Base-by-base conservation (phyloP, 2,329 filamentous ascomycete species). In the Aspergillaceae sp. region DNA sequence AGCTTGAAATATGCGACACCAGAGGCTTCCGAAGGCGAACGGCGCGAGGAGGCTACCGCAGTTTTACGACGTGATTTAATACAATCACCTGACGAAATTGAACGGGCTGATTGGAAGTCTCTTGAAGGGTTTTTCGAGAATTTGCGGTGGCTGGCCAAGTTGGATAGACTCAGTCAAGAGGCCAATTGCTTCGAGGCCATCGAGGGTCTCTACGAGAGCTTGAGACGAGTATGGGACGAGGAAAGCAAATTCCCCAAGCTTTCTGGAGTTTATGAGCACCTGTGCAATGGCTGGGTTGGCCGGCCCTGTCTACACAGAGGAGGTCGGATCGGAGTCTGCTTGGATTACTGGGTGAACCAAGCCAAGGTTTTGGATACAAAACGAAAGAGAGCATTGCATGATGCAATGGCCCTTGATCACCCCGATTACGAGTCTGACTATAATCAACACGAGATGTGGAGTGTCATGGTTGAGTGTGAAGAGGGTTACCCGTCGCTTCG, bases 131-230 rank as follows among this genome's bases (percentile, higher is more conserved):
- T 73, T 43, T 62, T 69, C 48, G 61, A 62, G 47, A 73, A 73
- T 49, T 45, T 73, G 32, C 64, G 64, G 41, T 69, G 69, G 57
- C 61, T 73, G 29, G 66, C 67, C n/a, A 68, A 65, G 33, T 58
- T 70, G 45, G 70, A 73, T 51, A 62, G 63, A 44, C 61, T 72
- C 43, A 70, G 69, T 45, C 61, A 67, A 42, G 65, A 71, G 37
- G 63, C 70, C 7, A 72, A 72, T 41, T 72, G 70, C 40, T 73
- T 73, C 41, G 66, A 71, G 53, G 69, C 70, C 7, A 55, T 72
- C n/a, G 68, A 69, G 44, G 67, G 65, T 10, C 58, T 73, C 4
- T 66, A 68, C 45, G 59, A 68, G 45, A 68, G 66, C 33, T 56
- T 73, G 40, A 65, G 62, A 52, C 64, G 65, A 33, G 56, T 73